Evolutionary conservation across 768 basidiomycete species (phyloP), one percentile per base, ranked within the genome.

Genomic region (Mycena sanguinolenta): DNA sequence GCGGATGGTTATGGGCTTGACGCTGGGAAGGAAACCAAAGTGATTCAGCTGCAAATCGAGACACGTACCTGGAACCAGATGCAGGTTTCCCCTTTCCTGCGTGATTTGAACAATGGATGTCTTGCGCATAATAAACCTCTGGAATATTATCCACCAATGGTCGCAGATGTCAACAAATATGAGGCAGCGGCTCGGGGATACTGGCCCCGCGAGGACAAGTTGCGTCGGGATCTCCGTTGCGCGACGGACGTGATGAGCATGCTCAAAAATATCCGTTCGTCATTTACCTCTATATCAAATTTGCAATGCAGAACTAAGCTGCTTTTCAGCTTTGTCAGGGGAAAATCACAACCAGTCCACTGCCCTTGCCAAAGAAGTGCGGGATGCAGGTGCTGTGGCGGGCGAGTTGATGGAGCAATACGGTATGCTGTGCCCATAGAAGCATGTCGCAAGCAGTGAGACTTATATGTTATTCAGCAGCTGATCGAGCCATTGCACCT

Each of bases 371-470:
- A 10, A 7, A 0, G 17, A 65, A 13, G 54, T 58, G 12, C 63
- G 55, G 3, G 5, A 8, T 2, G 34, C 55, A 4, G 64, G 64
- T 1, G n/a, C 5, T 13, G 12, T 3, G 2, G 46, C 64, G 0
- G 64, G 55, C 34, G 64, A 65, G n/a, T 12, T 65, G 28, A 65
- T 65, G 42, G 64, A 65, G 46, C 32, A 38, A 58, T 65, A 65
- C 30, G 57, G 64, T 65, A 36, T 58, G 34, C 28, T 17, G 10
- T 36, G 7, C 7, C 16, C 19, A 42, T 42, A 42, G 42, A 42
- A 42, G 42, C 4, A 14, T 2, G 36, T 27, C 13, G 8, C 9
- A 39, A 12, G n/a, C n/a, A n/a, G n/a, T 36, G 16, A 46, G 21
- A 23, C 46, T 6, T 23, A 16, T 23, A 4, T 16, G 1, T 32